Evolutionary conservation across 2,329 filamentous ascomycete species (phyloP).

Genomic region (Fusarium nematophilum): DNA sequence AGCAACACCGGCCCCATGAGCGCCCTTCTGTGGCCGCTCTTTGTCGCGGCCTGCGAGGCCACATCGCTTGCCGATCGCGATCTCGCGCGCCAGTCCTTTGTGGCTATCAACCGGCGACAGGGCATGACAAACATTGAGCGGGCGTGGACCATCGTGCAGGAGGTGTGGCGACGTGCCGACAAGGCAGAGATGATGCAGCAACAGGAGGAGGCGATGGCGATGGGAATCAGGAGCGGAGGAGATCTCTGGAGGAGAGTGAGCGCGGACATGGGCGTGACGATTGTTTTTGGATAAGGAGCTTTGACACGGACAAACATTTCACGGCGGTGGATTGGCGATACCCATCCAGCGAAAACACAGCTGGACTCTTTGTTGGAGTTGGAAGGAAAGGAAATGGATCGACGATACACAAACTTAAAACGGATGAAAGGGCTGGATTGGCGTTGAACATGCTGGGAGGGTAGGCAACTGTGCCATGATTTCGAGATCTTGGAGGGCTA

Average conservation of each 20-base stretch:
- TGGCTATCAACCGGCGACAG: slow-evolving; percentile 65
- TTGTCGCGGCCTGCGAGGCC: slow-evolving; percentile 72
- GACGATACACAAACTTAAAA: slow-evolving; percentile 16
- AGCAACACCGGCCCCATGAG: slow-evolving; percentile 69
- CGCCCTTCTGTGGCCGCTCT: slow-evolving; percentile 73
- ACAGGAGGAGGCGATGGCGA: slow-evolving; percentile 33
- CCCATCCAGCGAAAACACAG: slow-evolving; percentile 35
- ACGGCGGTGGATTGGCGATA: slow-evolving; percentile 34
- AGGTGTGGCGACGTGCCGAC: slow-evolving; percentile 70
- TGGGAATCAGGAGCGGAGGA: slow-evolving; percentile 37
- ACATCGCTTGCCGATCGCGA: slow-evolving; percentile 60
- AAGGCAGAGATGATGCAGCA: slow-evolving; percentile 42
- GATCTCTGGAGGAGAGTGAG: slow-evolving; percentile 69
- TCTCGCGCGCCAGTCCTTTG: slow-evolving; percentile 63
- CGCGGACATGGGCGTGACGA: slow-evolving; percentile 66
- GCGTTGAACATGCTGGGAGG: slow-evolving; percentile 28
- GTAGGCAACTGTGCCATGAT: slow-evolving; percentile 13
- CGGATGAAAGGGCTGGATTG: slow-evolving; percentile 17
- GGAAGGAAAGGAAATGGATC: slow-evolving; percentile 26
- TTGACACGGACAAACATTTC: slow-evolving; percentile 10
- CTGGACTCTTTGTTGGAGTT: slow-evolving; percentile 40
- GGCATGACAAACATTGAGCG: slow-evolving; percentile 74
- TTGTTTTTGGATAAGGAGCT: slow-evolving; percentile 63
- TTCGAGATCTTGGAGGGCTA: neutral
- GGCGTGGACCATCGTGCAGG: slow-evolving; percentile 69